Base-by-base conservation (phyloP, 345 rosid genomes). In the Iberis pinnata region DNA sequence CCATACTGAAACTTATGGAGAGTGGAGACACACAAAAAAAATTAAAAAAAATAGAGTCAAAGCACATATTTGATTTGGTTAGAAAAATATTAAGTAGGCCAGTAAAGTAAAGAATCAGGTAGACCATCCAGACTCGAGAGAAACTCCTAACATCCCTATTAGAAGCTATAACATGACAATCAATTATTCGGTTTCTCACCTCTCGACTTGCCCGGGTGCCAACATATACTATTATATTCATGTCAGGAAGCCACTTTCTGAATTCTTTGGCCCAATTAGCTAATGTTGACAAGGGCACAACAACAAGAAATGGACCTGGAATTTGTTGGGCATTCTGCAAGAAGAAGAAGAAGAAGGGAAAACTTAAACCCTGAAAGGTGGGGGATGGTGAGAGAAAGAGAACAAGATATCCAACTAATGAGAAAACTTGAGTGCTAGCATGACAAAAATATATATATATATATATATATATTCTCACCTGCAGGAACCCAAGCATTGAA, bases 261-360 rank as follows among this genome's bases (percentile, higher is more conserved):
- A 93, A 88, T 74, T 93, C 99, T 76, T 93, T 93, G 3, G 99
- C 99, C 99, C 97, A 93, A 62, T 93, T 93, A 42, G 99, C 85
- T 73, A 93, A 64, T 27, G 99, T 93, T 58, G 99, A 93, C 66
- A 93, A 73, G 11, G 99, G 99, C 42, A 93, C 99, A 42, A 88
- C 97, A 45, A 88, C 97, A 77, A 93, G 99, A 78, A 83, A 93
- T 9, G 97, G 99, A 47, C 99, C 99, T 2, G 95, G 80, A 42
- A 93, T 80, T 79, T 88, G 95, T 70, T 86, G 95, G 58, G 94
- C 79, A 67, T 80, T 81, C 99, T 93, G 87, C 53, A 29, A 16
- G 12, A 49, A 69, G 50, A 39, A n/a, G n/a, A n/a, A n/a, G n/a
- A n/a, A n/a, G n/a, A n/a, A n/a, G 25, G 25, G 25, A 22, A 22